Percentiles rank a stretch among this genome's conserved stretches.
Evolutionary conservation across 75 land plant species (phyloP).

Genomic region (Sequoia sempervirens): DNA sequence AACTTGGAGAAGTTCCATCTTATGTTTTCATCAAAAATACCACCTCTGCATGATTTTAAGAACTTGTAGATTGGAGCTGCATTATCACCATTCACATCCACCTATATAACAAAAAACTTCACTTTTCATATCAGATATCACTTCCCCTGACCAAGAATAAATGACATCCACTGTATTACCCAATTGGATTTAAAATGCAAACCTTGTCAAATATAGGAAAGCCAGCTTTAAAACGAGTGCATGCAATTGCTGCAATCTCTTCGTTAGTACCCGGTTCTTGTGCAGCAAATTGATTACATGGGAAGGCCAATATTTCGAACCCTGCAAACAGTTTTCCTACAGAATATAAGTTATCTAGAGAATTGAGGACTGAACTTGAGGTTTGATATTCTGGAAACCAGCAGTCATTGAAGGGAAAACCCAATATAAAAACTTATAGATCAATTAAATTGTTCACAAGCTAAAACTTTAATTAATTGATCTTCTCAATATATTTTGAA

Average conservation of each 20-base stretch:
- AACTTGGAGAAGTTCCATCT: slow-evolving; percentile 91
- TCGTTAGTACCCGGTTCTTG: slow-evolving; percentile 49
- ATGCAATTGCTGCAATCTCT: slow-evolving; percentile 28
- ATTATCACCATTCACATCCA: slow-evolving; percentile 61
- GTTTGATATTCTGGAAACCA: neutral
- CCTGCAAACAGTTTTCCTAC: slow-evolving; percentile 10
- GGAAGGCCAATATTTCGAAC: slow-evolving; percentile 45
- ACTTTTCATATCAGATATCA: neutral
- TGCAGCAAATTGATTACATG: slow-evolving; percentile 52
- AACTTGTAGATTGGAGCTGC: slow-evolving; percentile 59
- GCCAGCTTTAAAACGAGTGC: slow-evolving; percentile 46
- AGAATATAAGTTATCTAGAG: neutral
- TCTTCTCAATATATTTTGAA: too few species aligned
- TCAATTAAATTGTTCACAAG: neutral
- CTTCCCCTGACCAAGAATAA: neutral
- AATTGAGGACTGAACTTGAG: neutral
- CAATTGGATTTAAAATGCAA: neutral
- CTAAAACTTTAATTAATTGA: neutral
- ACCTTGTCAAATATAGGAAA: slow-evolving; percentile 53
- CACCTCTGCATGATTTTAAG: slow-evolving; percentile 54
- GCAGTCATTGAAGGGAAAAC: too few species aligned
- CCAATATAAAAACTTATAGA: neutral
- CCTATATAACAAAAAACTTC: slow-evolving; percentile 8
- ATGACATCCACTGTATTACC: neutral
- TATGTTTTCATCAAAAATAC: slow-evolving; percentile 56